A percentile compares a stretch with the other conserved stretches of the same genome.
These are phyloP conservation scores for Penicillium sp. DNA, from an alignment of 2,329 filamentous ascomycete genomes.

Conservation along the genomic window DNA sequence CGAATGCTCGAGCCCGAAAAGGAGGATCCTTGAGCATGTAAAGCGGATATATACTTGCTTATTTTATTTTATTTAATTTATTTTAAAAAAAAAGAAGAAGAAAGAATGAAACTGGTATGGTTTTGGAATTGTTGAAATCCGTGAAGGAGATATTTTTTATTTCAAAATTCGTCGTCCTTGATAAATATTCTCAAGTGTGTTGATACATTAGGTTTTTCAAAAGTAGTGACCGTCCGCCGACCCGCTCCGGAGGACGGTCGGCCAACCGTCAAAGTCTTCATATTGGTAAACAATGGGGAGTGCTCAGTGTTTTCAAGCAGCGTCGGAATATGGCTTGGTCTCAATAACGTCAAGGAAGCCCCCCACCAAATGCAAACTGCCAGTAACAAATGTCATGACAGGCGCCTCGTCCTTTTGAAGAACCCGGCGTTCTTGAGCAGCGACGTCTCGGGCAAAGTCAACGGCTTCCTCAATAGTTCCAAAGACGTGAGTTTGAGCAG, in stretches of 20 bases:
- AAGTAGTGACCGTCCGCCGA: slow-evolving; percentile 10
- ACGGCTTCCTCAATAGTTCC: slow-evolving; percentile 67
- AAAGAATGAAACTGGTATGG: background rate
- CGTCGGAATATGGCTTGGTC: slow-evolving; percentile 27
- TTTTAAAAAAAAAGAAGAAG: too few relatives aligned
- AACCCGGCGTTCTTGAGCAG: slow-evolving; percentile 29
- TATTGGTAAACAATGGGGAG: too few relatives aligned
- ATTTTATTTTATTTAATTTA: too few relatives aligned
- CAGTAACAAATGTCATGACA: slow-evolving; percentile 67
- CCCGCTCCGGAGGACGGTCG: too few relatives aligned
- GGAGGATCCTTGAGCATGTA: too few relatives aligned
- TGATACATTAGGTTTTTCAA: slow-evolving; percentile 17
- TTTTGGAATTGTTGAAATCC: slow-evolving; percentile 26
- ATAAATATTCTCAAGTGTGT: slow-evolving; percentile 14
- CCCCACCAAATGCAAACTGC: slow-evolving; percentile 78
- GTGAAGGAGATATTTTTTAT: slow-evolving; percentile 6
- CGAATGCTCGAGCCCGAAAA: too few relatives aligned
- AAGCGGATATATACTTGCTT: too few relatives aligned
- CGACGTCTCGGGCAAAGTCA: slow-evolving; percentile 46
- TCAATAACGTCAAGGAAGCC: slow-evolving; percentile 70
- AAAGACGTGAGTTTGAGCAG: slow-evolving; percentile 51
- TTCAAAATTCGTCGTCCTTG: too few relatives aligned
- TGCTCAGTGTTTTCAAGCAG: slow-evolving; percentile 3
- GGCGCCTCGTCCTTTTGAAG: slow-evolving; percentile 34
- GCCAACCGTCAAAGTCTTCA: too few relatives aligned